Conservation (phyloP, 148 eudicot species). For the Arctostaphylos glauca region DNA sequence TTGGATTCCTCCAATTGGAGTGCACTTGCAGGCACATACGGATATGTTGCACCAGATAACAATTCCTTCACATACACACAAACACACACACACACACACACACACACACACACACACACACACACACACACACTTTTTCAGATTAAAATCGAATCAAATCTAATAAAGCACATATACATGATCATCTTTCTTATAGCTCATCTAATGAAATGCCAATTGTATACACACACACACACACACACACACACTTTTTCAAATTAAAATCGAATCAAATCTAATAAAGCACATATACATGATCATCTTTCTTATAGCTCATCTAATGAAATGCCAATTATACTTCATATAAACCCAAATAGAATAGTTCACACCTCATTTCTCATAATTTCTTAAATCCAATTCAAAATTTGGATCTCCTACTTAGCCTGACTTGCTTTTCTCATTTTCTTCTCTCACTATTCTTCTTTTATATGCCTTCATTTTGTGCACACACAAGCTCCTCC, state of each 20-base stretch:
- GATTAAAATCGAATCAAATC: neutral
- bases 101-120: too few species aligned
- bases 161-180: neutral
- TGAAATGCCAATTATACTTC: neutral
- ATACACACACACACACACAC: too few species aligned
- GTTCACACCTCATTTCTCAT: neutral
- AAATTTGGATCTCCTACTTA: neutral
- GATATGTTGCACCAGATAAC: slow-evolving; percentile 6
- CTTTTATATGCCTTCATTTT: neutral
- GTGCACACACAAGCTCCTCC: neutral
- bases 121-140: neutral
- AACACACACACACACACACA: too few species aligned
- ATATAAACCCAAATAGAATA: neutral
- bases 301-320: neutral
- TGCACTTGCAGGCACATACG: neutral
- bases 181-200: neutral
- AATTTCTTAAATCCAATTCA: neutral
- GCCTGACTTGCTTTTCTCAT: neutral
- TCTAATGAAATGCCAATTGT: too few species aligned
- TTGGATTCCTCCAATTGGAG: neutral
- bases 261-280: neutral
- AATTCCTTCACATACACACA: neutral
- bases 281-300: neutral
- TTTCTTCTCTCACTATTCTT: neutral
- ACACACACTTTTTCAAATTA: neutral